These are phyloP conservation scores for Pisolithus marmoratus DNA, from an alignment of 768 basidiomycete species.

Conservation along the genomic window DNA sequence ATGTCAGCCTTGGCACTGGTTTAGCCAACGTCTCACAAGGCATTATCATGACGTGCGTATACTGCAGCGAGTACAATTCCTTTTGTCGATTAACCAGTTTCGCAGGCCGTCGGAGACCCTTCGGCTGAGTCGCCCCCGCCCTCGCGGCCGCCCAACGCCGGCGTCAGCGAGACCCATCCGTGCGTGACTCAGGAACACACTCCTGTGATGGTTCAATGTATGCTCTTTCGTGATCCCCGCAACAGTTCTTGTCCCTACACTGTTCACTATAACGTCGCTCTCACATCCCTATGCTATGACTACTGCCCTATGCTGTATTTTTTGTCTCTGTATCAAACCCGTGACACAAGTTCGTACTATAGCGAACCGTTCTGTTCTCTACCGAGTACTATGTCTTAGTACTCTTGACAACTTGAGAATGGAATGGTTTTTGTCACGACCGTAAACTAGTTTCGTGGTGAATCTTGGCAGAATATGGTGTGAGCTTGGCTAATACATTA, in stretches of 20 bases:
- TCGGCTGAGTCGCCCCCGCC: conserved; percentile 42
- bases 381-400: neutral
- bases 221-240: neutral
- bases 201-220: neutral
- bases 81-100: neutral
- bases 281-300: conserved; percentile 27
- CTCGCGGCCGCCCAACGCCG: conserved; percentile 37
- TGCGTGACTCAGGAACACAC: conserved; percentile 10
- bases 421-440: neutral
- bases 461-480: too few relatives aligned
- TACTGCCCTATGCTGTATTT: conserved; percentile 25
- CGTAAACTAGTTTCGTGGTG: too few relatives aligned
- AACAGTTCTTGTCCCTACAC: neutral
- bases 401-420: neutral
- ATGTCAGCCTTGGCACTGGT: neutral
- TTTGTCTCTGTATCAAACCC: neutral
- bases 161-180: conserved; percentile 24
- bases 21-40: conserved; percentile 25
- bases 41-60: conserved; percentile 51
- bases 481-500: neutral
- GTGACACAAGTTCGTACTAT: neutral
- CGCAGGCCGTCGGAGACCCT: conserved; percentile 36
- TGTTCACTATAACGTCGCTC: neutral
- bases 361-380: neutral
- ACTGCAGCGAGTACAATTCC: neutral